Base-by-base conservation (phyloP, 2,329 filamentous ascomycete genomes). In the Hymenoscyphus linearis region DNA sequence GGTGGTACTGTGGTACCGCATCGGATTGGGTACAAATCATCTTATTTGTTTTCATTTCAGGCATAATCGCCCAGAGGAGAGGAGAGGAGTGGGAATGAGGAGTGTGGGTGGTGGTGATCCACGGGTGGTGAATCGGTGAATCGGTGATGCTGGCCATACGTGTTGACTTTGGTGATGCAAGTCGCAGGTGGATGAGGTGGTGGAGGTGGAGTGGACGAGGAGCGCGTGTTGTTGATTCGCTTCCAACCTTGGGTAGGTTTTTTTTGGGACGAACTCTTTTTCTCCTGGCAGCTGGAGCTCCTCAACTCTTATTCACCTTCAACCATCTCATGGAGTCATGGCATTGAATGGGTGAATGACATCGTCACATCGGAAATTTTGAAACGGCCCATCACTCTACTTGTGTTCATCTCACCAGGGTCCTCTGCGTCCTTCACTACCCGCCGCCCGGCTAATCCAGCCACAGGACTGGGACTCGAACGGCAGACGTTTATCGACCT, bases 21-120 rank as follows among this genome's bases (percentile, higher is more conserved):
- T 53, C 13, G 52, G 52, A 53, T 53, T 53, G 52, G 52, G 52
- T 31, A 18, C 25, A 31, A 53, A 31, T 34, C 27, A 34, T 53
- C 25, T 53, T 34, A 53, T 53, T 53, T 53, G 52, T 53, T 53
- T 53, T 53, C 13, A 53, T 31, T 53, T 52, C 14, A 53, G 52
- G 26, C 26, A 52, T 34, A 53, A 53, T 53, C 52, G 52, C 52
- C 52, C 52, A 53, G 52, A 53, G 52, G 9, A 22, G 52, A 26
- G 12, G n/a, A n/a, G n/a, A n/a, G n/a, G n/a, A n/a, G n/a, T n/a
- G n/a, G n/a, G n/a, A n/a, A n/a, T n/a, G n/a, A n/a, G n/a, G 14
- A 27, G 52, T 25, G 52, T 34, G 52, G 52, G 52, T 16, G 13
- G 18, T 16, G 40, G 40, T 47, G 40, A 13, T 16, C 40, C 5